A percentile compares a stretch with the other conserved stretches of the same genome.
Conservation (phyloP, 805 yeast species). For the Lachancea kluyveri region DNA sequence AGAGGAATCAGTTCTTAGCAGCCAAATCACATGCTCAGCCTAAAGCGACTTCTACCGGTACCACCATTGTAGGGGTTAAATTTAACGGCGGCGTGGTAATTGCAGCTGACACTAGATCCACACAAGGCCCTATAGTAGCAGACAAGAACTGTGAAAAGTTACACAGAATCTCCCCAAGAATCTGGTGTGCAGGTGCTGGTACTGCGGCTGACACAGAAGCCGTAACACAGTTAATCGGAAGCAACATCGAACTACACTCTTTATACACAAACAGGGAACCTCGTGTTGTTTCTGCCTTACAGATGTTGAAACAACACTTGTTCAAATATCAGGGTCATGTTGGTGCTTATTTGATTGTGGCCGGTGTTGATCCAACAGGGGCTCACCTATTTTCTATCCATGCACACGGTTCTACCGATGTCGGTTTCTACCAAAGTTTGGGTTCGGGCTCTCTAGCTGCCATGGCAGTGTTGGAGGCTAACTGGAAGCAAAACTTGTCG, state of each 20-base stretch:
- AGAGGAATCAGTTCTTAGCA: slow-evolving; percentile 74
- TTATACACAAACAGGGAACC: slow-evolving; percentile 81
- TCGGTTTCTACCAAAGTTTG: slow-evolving; percentile 84
- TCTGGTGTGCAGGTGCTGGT: slow-evolving; percentile 99
- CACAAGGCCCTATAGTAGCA: slow-evolving; percentile 93
- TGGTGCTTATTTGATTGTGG: slow-evolving; percentile 97
- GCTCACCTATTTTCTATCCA: slow-evolving; percentile 88
- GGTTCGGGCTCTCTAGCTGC: slow-evolving; percentile 99
- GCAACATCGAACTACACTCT: slow-evolving; percentile 86
- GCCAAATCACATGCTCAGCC: slow-evolving; percentile 73
- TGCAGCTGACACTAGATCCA: slow-evolving; percentile 98
- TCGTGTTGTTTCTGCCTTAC: slow-evolving; percentile 87
- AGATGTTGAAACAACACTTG: slow-evolving; percentile 89
- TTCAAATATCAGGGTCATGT: slow-evolving; percentile 96
- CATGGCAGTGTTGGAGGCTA: slow-evolving; percentile 91
- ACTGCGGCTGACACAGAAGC: slow-evolving; percentile 99
- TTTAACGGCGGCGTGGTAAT: slow-evolving; percentile 92
- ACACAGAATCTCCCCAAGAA: slow-evolving; percentile 81
- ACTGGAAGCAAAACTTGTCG: slow-evolving; percentile 73
- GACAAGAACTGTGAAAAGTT: slow-evolving; percentile 97
- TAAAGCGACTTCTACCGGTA: slow-evolving; percentile 94
- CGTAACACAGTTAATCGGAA: slow-evolving; percentile 89
- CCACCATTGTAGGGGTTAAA: slow-evolving; percentile 97
- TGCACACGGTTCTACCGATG: slow-evolving; percentile 97
- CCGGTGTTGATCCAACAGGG: slow-evolving; percentile 96